Evolutionary conservation across 805 yeast species (phyloP).

Genomic region (Ogataea trehalophila): DNA sequence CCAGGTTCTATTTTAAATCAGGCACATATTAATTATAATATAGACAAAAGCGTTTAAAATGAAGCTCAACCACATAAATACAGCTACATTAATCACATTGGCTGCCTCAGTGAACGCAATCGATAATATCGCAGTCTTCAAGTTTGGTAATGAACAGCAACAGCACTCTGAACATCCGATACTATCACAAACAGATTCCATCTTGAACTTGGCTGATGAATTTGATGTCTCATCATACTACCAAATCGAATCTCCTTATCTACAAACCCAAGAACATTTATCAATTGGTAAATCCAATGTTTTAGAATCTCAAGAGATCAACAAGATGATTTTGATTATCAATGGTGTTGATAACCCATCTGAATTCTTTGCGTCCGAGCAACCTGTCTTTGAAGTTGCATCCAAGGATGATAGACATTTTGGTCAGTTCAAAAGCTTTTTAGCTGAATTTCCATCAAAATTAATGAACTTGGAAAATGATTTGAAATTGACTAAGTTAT

Average conservation of each 20-base stretch:
- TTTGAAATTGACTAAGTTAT: slow-evolving; percentile 19
- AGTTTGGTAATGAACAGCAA: slow-evolving; percentile 6
- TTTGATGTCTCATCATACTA: slow-evolving; percentile 37
- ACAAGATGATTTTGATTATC: slow-evolving; percentile 35
- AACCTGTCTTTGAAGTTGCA: slow-evolving; percentile 21
- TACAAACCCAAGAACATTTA: slow-evolving; percentile 10
- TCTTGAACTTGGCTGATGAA: slow-evolving; percentile 41
- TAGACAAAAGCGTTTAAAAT: background rate
- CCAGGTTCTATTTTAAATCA: background rate
- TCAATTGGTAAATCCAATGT: slow-evolving; percentile 16
- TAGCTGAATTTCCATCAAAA: slow-evolving; percentile 23
- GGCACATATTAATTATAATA: background rate
- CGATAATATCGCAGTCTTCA: slow-evolving; percentile 26
- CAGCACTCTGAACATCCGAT: slow-evolving; percentile 3
- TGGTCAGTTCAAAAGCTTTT: slow-evolving; percentile 15
- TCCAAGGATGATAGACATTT: slow-evolving; percentile 18
- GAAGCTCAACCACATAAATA: slow-evolving; percentile 4
- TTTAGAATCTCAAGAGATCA: slow-evolving; percentile 12
- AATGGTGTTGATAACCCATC: slow-evolving; percentile 38
- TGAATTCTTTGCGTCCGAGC: slow-evolving; percentile 20
- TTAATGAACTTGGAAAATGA: slow-evolving; percentile 10
- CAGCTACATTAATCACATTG: slow-evolving; percentile 1
- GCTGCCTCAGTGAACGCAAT: slow-evolving; percentile 12
- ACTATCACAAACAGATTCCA: slow-evolving; percentile 30
- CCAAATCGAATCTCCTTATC: slow-evolving; percentile 29